These are phyloP conservation scores for Alternaria ethzedia DNA, from an alignment of 2,329 filamentous ascomycete genomes.

Conservation along the genomic window DNA sequence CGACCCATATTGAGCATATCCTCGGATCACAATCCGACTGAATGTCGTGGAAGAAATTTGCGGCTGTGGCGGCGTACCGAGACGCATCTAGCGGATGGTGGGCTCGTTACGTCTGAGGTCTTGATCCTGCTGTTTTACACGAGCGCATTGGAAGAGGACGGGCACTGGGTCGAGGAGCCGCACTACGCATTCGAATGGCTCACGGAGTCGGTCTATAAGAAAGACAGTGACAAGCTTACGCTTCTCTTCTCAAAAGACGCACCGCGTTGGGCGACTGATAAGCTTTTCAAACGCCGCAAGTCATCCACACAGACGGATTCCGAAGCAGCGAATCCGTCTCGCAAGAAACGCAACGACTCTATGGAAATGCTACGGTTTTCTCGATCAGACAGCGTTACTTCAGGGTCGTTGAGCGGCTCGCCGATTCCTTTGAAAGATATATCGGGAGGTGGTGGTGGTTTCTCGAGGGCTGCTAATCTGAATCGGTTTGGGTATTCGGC, in stretches of 20 bases:
- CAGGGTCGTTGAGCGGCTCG: conserved; percentile 17
- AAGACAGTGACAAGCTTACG: conserved; percentile 29
- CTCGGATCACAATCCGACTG: conserved; percentile 35
- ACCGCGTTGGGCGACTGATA: conserved; percentile 32
- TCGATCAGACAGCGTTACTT: conserved; percentile 18
- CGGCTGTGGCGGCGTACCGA: conserved; percentile 37
- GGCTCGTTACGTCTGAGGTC: conserved; percentile 22
- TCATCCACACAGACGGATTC: conserved; percentile 16
- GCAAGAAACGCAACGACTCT: conserved; percentile 15
- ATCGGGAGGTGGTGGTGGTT: conserved; percentile 6
- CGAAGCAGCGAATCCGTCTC: conserved; percentile 1
- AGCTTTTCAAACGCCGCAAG: conserved; percentile 31
- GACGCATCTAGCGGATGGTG: conserved; percentile 19
- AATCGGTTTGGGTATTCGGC: conserved; percentile 38
- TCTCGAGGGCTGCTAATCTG: conserved; percentile 13
- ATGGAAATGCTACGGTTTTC: conserved; percentile 13
- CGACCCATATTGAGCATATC: conserved; percentile 31
- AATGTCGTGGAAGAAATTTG: conserved; percentile 39
- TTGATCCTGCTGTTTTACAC: conserved; percentile 41
- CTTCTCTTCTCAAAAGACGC: conserved; percentile 41
- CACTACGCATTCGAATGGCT: conserved; percentile 43
- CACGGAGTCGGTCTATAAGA: conserved; percentile 29
- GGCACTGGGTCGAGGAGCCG: conserved; percentile 45
- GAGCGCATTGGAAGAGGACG: conserved; percentile 34
- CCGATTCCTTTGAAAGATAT: conserved; percentile 17